Evolutionary conservation across 371 early-diverging fungal species (phyloP), one percentile per base, ranked within the genome.

Genomic region (Saksenaea vasiformis): DNA sequence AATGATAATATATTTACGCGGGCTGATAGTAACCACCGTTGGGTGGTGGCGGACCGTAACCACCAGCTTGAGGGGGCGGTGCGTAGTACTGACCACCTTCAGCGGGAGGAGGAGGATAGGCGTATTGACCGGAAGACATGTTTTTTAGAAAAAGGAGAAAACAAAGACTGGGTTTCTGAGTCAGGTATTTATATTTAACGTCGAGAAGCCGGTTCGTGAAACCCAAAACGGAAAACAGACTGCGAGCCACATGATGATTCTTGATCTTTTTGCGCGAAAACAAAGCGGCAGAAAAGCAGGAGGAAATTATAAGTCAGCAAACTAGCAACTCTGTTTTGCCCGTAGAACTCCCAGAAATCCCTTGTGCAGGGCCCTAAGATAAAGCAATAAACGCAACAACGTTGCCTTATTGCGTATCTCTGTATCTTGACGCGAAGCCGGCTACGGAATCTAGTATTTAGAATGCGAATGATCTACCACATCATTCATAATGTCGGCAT

Each of bases 11-110:
- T 47, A 47, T 17, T 47, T 47, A 47, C 51, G 51, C 51, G 17
- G 51, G 51, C 11, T 47, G 51, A 47, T 47, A 47, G 22, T 47
- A 47, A 5, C 51, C 51, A 10, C 51, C 51, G 11, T 22, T 22
- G n/a, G 51, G 51, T 10, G 51, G 51, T 47, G 51, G 51, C 11
- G 51, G 22, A 47, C 51, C 51, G 11, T 47, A 47, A 11, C 51
- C 51, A 47, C 51, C 51, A 22, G 51, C 51, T 47, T 47, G 51
- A 22, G 51, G 51, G 22, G 51, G 51, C n/a, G 51, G 51, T 47
- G 51, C 51, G 22, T 47, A 47, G 22, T 47, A 47, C 22, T 47
- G 51, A 47, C 51, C 51, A 11, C 51, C 51, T 22, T 47, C 51
- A 22, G 51, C 51, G 10, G 51, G 51, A 47, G 51, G 51, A 47